Percentiles rank a stretch among this genome's conserved stretches.
Conservation (phyloP, 495 filamentous ascomycete genomes). For the Pseudoneurospora amorphoporcata region DNA sequence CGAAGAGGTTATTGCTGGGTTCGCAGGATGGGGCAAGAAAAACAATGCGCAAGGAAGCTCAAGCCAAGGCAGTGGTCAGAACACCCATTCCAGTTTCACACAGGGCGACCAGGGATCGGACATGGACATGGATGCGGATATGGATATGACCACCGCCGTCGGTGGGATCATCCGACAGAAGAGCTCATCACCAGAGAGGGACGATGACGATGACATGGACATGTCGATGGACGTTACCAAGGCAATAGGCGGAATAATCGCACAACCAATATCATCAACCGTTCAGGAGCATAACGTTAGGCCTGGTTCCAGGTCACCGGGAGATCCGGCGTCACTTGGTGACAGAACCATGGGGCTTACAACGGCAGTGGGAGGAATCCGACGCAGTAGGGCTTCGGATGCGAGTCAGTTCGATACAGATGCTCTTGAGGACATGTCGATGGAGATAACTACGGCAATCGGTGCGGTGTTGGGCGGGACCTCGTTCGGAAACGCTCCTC, state of each 20-base stretch:
- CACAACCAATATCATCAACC: conserved; percentile 25
- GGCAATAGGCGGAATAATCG: conserved; percentile 71
- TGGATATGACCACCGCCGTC: conserved; percentile 48
- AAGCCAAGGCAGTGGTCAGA: conserved; percentile 5
- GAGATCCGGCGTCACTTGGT: conserved; percentile 18
- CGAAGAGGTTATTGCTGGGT: conserved; percentile 66
- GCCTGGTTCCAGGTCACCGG: conserved; percentile 2
- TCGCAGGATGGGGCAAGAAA: conserved; percentile 36
- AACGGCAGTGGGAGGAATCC: conserved; percentile 58
- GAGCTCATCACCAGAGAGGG: conserved; percentile 16
- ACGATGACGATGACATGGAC: conserved; percentile 57
- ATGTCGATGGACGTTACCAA: conserved; percentile 81
- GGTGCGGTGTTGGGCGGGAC: conserved; percentile 48
- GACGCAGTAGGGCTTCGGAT: conserved; percentile 12
- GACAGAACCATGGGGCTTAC: conserved; percentile 76
- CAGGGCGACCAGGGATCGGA: conserved; percentile 20
- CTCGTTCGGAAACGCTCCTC: conserved; percentile 12
- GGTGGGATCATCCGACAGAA: conserved; percentile 42
- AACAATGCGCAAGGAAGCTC: conserved; percentile 6
- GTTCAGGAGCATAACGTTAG: conserved; percentile 13
- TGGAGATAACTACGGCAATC: conserved; percentile 70
- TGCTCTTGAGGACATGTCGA: conserved; percentile 60
- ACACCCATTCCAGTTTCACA: conserved; percentile 1
- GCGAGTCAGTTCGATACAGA: conserved; percentile 22
- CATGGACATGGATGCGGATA: conserved; percentile 38